Evolutionary conservation across 2,329 filamentous ascomycete genomes (phyloP).

Genomic region (Decorospora gaudefroyi): DNA sequence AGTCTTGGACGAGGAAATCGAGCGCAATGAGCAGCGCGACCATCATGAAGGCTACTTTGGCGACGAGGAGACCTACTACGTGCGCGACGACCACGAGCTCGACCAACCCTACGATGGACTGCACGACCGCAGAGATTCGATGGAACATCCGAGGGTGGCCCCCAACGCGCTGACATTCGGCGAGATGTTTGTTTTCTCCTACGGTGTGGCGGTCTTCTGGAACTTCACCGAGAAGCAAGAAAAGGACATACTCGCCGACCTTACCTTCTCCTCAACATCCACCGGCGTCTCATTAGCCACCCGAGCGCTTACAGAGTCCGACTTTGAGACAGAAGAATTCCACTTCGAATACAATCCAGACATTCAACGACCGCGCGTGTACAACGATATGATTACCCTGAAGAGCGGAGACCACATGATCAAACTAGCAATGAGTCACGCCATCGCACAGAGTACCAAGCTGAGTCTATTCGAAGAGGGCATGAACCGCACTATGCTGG

Average conservation of each 20-base stretch:
- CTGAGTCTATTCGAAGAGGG: conserved; percentile 93
- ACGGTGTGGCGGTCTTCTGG: conserved; percentile 98
- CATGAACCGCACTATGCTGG: conserved; percentile 91
- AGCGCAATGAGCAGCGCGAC: conserved; percentile 84
- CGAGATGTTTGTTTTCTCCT: conserved; percentile 96
- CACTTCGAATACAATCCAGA: conserved; percentile 95
- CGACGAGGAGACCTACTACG: conserved; percentile 64
- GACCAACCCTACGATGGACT: conserved; percentile 29
- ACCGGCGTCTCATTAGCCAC: conserved; percentile 70
- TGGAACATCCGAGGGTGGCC: conserved; percentile 57
- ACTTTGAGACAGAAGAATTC: conserved; percentile 97
- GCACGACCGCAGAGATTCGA: conserved; percentile 28
- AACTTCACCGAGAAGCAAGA: conserved; percentile 97
- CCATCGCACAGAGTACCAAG: conserved; percentile 96
- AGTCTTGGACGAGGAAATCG: conserved; percentile 91
- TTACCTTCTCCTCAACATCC: conserved; percentile 81
- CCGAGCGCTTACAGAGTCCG: conserved; percentile 79
- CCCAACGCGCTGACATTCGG: conserved; percentile 79
- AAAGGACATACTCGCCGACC: conserved; percentile 91
- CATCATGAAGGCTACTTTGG: conserved; percentile 92
- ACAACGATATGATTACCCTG: conserved; percentile 99
- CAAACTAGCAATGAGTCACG: conserved; percentile 95
- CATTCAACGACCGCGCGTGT: conserved; percentile 85
- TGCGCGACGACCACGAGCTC: conserved; percentile 43
- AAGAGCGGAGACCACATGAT: conserved; percentile 98